Base-by-base conservation (phyloP, 1,284 basidiomycete genomes). In the Grifola frondosa region DNA sequence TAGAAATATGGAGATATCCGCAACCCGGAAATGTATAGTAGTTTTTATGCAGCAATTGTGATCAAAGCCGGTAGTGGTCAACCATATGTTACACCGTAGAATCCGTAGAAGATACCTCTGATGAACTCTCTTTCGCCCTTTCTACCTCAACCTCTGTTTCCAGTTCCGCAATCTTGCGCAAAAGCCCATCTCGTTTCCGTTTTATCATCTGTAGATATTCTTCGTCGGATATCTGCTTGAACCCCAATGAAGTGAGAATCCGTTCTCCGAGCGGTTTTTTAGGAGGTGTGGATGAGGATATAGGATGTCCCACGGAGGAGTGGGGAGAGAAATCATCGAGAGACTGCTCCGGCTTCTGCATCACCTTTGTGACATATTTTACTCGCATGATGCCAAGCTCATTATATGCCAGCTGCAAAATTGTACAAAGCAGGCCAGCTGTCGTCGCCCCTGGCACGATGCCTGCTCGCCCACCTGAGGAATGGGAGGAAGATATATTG, bases 331-430 rank as follows among this genome's bases (percentile, higher is more conserved):
- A 32, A 19, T 30, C 22, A 15, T 19, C 15, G 10, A 34, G 12
- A n/a, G 25, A 40, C 9, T 28, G 10, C 12, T 34, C 44, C 0
- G 37, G 31, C 44, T 58, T 48, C 22, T 59, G 55, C 5, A 59
- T 39, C 23, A 50, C 52, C 35, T 59, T 57, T 22, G 76, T 74
- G 33, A 81, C 56, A 46, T 75, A 78, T 58, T 71, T 74, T 43
- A 88, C 65, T 43, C 85, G 71, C 36, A 65, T 58, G 15, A 88
- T 65, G 24, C 64, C 64, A n/a, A 80, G 48, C 59, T 88, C 84
- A 54, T 90, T 90, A 62, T 69, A 80, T 13, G 69, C 67, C 47
- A 77, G 67, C 54, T 90, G 88, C 12, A 87, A 59, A 16, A 78
- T 33, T 1, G 77, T 70, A 52, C 83, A 84, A 19, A 74, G 59